A percentile compares a stretch with the other conserved stretches of the same genome.
Conservation (phyloP, 2,329 filamentous ascomycete species). For the Microdochium trichocladiopsis region DNA sequence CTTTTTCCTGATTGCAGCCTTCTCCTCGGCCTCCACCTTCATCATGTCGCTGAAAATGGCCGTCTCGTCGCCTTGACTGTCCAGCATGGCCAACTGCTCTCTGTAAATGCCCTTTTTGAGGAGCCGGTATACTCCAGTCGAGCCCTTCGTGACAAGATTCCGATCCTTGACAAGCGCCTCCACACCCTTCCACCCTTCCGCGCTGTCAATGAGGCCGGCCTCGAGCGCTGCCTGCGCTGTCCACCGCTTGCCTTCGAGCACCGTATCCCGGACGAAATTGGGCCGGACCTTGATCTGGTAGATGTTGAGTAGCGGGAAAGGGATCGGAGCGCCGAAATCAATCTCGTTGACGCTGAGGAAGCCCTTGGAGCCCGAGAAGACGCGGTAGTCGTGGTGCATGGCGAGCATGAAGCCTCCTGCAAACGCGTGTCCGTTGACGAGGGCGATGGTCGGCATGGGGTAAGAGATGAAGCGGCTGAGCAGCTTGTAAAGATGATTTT, state of each 20-base stretch:
- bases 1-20: background rate
- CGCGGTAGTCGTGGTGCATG: constrained; percentile 77
- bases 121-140: constrained; percentile 59
- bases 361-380: constrained; percentile 62
- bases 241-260: constrained; percentile 69
- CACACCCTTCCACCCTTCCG: constrained; percentile 58
- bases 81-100: constrained; percentile 53
- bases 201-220: constrained; percentile 59
- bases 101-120: constrained; percentile 73
- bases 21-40: background rate
- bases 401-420: constrained; percentile 76
- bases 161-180: constrained; percentile 52
- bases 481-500: constrained; percentile 52
- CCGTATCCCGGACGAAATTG: constrained; percentile 52
- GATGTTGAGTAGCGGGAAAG: constrained; percentile 64
- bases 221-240: constrained; percentile 55
- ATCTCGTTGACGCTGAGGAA: constrained; percentile 77
- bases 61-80: constrained; percentile 18
- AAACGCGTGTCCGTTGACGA: constrained; percentile 75
- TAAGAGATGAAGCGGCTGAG: constrained; percentile 62
- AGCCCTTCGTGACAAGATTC: constrained; percentile 53
- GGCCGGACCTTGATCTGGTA: constrained; percentile 63
- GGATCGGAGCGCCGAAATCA: constrained; percentile 67
- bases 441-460: constrained; percentile 73
- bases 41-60: background rate